Base-by-base conservation (phyloP, 129 eudicot species). In the Arctium minus region DNA sequence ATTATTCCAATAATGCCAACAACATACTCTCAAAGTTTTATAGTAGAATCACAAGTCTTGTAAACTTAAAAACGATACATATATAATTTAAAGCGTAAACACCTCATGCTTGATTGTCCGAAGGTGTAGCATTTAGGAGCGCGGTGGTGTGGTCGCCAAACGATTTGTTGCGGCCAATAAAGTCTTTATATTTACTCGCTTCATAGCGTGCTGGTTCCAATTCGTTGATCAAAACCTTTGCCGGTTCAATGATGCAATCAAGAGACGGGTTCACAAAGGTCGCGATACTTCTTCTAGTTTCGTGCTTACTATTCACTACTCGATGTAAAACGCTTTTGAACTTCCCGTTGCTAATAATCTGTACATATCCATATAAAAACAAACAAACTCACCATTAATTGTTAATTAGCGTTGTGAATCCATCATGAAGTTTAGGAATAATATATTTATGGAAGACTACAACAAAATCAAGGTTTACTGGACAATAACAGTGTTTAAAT, bases 261-360 rank as follows among this genome's bases (percentile, higher is more conserved):
- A 76, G 89, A 10, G 87, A 60, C 1, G 98, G 97, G 39, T 82
- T 86, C 30, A 94, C 79, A 81, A 94, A 90, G 1, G 85, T 85
- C 18, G 90, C 96, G 8, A 91, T 87, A 72, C 86, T 87, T 42
- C 37, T 78, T 56, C 97, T 86, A 0, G 83, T 74, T 75, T 83
- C 80, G 0, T 78, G 40, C 44, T 42, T 32, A 72, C 82, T 89
- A 12, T 92, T 92, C 78, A 94, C 98, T 15, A 85, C 98, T 30
- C 97, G 89, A 84, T 94, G 98, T 62, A 88, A 87, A 3, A 69
- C 71, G 78, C 97, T 94, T 70, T 12, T 88, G 7, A 94, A n/a
- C 87, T 79, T 90, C 35, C 92, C 91, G 29, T 94, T 94, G 79
- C 97, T 92, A 7, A 94, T 89, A 50, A 94, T 86, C 98, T 94